A percentile compares a stretch with the other conserved stretches of the same genome.
These are phyloP conservation scores for Cercospora berteroae DNA, from an alignment of 2,329 filamentous ascomycete genomes.

Conservation along the genomic window DNA sequence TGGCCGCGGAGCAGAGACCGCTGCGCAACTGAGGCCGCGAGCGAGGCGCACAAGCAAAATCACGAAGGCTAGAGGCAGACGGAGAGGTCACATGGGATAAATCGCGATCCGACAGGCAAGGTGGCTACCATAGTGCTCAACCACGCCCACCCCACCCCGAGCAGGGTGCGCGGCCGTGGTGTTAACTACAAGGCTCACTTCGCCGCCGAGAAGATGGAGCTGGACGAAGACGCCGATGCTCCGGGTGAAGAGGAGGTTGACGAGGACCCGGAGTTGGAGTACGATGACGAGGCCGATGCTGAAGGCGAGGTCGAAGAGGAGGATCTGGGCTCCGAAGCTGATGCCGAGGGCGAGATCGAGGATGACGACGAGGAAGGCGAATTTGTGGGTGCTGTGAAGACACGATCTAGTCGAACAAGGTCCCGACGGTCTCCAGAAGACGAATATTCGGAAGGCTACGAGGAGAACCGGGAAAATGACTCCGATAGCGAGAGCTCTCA, in stretches of 20 bases:
- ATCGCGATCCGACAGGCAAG: conserved; percentile 23
- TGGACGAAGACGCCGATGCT: conserved; percentile 30
- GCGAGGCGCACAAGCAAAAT: conserved; percentile 8
- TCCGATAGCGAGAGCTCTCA: conserved; percentile 47
- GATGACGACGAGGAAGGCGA: conserved; percentile 48
- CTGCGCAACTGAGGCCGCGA: not conserved
- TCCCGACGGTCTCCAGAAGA: conserved; percentile 39
- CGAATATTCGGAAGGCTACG: conserved; percentile 40
- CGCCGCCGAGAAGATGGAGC: conserved; percentile 24
- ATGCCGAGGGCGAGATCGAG: conserved; percentile 53
- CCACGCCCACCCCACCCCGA: conserved; percentile 35
- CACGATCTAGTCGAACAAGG: conserved; percentile 34
- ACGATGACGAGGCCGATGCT: conserved; percentile 39
- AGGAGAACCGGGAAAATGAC: conserved; percentile 35
- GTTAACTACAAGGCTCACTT: conserved; percentile 33
- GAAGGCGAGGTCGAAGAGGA: conserved; percentile 37
- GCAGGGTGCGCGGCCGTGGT: conserved; percentile 36
- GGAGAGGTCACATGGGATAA: conserved; percentile 25
- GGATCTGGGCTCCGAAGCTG: conserved; percentile 42
- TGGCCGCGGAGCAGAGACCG: conserved; percentile 16
- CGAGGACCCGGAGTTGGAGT: conserved; percentile 28
- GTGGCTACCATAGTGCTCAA: conserved; percentile 38
- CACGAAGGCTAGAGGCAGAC: not conserved
- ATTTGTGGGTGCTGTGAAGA: conserved; percentile 40
- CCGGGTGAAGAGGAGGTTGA: conserved; percentile 32